Percentiles rank a stretch among this genome's conserved stretches.
phyloP scores from a whole-genome alignment of 345 rosid genomes.

The Mallotus nudiflorus region DNA sequence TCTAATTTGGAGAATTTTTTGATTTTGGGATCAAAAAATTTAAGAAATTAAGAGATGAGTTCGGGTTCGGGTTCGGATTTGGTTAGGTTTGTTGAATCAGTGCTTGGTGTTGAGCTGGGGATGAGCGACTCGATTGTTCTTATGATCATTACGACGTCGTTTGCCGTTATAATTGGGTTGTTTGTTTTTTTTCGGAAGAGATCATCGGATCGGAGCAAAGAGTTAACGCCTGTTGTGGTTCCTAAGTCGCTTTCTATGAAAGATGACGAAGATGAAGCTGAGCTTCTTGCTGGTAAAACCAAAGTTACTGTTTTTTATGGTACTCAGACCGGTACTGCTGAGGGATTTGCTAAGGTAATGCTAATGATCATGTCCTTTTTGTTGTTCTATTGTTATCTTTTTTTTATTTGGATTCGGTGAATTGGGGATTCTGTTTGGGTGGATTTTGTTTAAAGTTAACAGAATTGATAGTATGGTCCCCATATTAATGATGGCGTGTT shows the following conservation, averaged over 20 bases:
- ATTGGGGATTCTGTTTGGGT: neutral
- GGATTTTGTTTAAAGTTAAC: neutral
- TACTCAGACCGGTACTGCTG: constrained; percentile 96
- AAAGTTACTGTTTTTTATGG: constrained; percentile 86
- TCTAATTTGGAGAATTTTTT: no score
- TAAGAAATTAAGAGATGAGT: constrained; percentile 3
- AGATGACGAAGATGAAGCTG: constrained; percentile 30
- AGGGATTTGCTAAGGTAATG: constrained; percentile 90
- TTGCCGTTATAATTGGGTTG: constrained; percentile 53
- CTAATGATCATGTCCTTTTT: neutral
- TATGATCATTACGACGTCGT: constrained; percentile 51
- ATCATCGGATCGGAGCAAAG: constrained; percentile 49
- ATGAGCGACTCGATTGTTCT: constrained; percentile 42
- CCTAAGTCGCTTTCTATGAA: constrained; percentile 43
- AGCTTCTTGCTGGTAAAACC: constrained; percentile 44
- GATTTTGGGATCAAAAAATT: neutral
- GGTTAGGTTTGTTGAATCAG: constrained; percentile 48
- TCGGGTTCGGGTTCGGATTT: constrained; percentile 36
- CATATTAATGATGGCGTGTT: neutral
- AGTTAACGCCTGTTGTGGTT: constrained; percentile 48
- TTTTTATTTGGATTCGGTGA: neutral
- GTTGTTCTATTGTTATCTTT: neutral
- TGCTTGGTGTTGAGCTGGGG: constrained; percentile 41
- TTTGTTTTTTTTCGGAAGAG: constrained; percentile 56
- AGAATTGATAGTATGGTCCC: neutral